Evolutionary conservation across 345 rosid genomes (phyloP).

Genomic region (Salix purpurea): DNA sequence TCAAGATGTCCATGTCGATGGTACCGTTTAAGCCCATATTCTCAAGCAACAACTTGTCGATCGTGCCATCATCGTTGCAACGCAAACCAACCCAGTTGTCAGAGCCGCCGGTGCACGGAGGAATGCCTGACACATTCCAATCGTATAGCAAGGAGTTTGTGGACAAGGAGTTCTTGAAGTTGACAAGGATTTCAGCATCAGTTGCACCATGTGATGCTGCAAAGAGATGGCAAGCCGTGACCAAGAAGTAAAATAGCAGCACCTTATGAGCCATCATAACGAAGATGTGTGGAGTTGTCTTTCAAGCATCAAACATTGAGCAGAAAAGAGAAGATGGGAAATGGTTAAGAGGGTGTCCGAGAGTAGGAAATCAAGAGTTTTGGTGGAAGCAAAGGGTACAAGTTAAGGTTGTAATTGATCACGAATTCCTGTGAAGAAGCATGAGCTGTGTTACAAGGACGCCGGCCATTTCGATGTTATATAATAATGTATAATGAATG

Average conservation of each 20-base stretch:
- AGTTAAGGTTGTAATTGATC: not conserved
- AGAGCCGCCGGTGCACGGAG: slow-evolving; percentile 31
- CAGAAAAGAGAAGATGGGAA: not conserved
- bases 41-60: slow-evolving; percentile 45
- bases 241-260: not conserved
- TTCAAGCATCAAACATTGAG: not conserved
- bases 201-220: not conserved
- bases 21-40: slow-evolving; percentile 50
- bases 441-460: slow-evolving; percentile 1
- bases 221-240: not conserved
- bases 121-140: slow-evolving; percentile 35
- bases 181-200: slow-evolving; percentile 45
- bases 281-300: not conserved
- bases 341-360: not conserved
- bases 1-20: slow-evolving; percentile 42
- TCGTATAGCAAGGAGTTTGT: slow-evolving; percentile 20
- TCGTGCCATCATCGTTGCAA: slow-evolving; percentile 35
- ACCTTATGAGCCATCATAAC: not conserved
- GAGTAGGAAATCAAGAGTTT: not conserved
- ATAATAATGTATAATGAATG: too few relatives aligned
- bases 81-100: slow-evolving; percentile 53
- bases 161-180: slow-evolving; percentile 50
- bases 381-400: not conserved
- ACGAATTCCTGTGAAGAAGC: not conserved
- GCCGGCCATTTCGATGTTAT: not conserved